Conservation (phyloP, 2,329 filamentous ascomycete genomes). For the Curvularia verruculosa region DNA sequence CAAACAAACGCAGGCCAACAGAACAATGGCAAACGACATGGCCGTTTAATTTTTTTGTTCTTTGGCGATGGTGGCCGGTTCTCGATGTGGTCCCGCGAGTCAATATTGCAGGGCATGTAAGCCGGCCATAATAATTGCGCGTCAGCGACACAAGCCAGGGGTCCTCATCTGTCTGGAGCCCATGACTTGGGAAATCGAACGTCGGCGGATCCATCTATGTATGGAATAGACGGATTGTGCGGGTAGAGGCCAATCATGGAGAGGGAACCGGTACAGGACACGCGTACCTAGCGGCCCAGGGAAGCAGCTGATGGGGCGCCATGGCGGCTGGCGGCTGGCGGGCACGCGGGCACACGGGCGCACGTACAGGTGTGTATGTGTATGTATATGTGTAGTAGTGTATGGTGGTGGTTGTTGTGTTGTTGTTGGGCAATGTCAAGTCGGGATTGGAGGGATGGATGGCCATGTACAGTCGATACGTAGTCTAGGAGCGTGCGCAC, state of each 20-base stretch:
- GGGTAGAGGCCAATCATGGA: background rate
- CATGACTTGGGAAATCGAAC: background rate
- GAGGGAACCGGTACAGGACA: background rate
- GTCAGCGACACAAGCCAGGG: background rate
- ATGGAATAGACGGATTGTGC: background rate
- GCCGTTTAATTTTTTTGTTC: background rate
- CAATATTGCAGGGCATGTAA: slow-evolving; percentile 4
- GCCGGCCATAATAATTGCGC: slow-evolving; percentile 1
- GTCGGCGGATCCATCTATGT: background rate
- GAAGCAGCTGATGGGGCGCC: no score
- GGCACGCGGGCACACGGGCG: no score
- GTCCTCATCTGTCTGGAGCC: background rate
- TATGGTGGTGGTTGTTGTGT: no score
- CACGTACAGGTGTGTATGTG: no score
- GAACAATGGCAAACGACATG: background rate
- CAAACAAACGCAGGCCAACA: background rate
- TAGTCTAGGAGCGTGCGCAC: slow-evolving; percentile 7
- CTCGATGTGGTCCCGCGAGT: slow-evolving; percentile 1
- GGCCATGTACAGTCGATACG: no score
- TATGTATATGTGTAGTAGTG: no score
- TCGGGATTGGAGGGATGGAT: no score
- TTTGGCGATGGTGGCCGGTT: slow-evolving; percentile 6
- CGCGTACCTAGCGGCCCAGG: background rate
- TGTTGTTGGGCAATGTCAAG: no score
- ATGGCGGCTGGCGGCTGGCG: background rate